phyloP scores from a whole-genome alignment of 331 rosid species.

The Rosa hybrid region DNA sequence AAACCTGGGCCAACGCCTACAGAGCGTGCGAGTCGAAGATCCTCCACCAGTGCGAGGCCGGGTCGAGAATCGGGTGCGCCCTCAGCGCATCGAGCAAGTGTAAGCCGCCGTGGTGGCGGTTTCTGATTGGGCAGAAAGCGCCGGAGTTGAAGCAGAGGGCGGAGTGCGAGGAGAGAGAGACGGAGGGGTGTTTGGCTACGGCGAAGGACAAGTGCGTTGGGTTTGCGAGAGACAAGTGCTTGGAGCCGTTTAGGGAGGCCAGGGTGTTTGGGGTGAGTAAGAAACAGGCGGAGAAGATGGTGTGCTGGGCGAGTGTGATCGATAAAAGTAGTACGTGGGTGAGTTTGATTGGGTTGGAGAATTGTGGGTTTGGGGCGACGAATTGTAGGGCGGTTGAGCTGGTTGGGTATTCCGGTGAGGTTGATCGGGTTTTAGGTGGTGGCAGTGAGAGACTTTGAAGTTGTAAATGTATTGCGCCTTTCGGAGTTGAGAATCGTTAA shows the following conservation, averaged over 20 bases:
- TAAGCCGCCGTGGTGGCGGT: slow-evolving; percentile 77
- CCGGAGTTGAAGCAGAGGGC: slow-evolving; percentile 56
- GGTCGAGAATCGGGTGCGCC: slow-evolving; percentile 77
- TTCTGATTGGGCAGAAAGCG: slow-evolving; percentile 33
- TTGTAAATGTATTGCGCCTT: no score
- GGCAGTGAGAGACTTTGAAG: not conserved
- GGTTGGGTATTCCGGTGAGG: slow-evolving; percentile 29
- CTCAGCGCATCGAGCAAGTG: slow-evolving; percentile 59
- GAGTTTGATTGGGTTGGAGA: slow-evolving; percentile 30
- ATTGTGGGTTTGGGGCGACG: slow-evolving; percentile 18
- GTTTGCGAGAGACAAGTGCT: slow-evolving; percentile 62
- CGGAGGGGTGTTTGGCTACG: slow-evolving; percentile 44
- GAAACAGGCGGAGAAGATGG: slow-evolving; percentile 44
- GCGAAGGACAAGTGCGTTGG: slow-evolving; percentile 67
- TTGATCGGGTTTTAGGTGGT: slow-evolving; percentile 23
- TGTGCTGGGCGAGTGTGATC: slow-evolving; percentile 42
- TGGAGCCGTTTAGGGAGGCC: slow-evolving; percentile 64
- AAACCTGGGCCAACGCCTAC: slow-evolving; percentile 59
- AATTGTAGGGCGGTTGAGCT: slow-evolving; percentile 51
- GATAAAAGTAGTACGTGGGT: slow-evolving; percentile 27
- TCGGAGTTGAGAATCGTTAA: no score
- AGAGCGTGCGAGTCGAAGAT: slow-evolving; percentile 52
- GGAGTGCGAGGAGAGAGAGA: slow-evolving; percentile 69
- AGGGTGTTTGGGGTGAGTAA: slow-evolving; percentile 43
- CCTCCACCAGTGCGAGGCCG: slow-evolving; percentile 58